Conservation (phyloP, 192 early-diverging fungal genomes). For the Diversispora eburnea region DNA sequence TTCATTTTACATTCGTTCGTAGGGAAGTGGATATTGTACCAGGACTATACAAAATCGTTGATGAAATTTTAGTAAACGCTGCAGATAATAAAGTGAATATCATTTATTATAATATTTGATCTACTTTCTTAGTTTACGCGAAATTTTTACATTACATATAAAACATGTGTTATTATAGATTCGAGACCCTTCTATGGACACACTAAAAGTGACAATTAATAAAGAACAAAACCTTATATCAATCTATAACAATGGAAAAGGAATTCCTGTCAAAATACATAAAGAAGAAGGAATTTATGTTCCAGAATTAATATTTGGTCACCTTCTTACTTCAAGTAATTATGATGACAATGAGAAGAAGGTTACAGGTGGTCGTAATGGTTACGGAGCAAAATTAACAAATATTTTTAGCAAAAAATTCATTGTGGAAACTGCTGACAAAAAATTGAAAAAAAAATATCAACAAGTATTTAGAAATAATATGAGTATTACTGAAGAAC, state of each 20-base stretch:
- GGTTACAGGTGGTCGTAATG: conserved; percentile 94
- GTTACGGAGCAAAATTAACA: conserved; percentile 90
- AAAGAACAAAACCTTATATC: conserved; percentile 74
- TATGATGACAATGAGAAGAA: conserved; percentile 96
- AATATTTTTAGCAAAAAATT: conserved; percentile 97
- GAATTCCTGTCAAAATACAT: conserved; percentile 94
- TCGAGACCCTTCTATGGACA: conserved; percentile 84
- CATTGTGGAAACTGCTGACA: conserved; percentile 87
- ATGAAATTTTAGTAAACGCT: conserved; percentile 97
- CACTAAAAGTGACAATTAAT: conserved; percentile 86
- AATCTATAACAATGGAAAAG: conserved; percentile 90
- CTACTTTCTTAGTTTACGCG: background rate
- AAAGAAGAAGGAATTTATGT: conserved; percentile 86
- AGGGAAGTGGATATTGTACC: conserved; percentile 74
- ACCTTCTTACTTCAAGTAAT: conserved; percentile 94
- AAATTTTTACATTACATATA: conserved; percentile 12
- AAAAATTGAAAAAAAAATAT: conserved; percentile 65
- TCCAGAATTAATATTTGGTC: conserved; percentile 96
- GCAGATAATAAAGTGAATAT: conserved; percentile 81
- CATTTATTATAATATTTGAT: background rate
- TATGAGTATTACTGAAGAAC: conserved; percentile 76
- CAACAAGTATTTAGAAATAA: conserved; percentile 86
- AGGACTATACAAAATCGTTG: conserved; percentile 97
- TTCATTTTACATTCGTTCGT: conserved; percentile 30
- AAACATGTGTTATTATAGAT: conserved; percentile 43